Base-by-base conservation (phyloP, 225 moss, liverwort and hornwort species). In the Straminergon stramineum region DNA sequence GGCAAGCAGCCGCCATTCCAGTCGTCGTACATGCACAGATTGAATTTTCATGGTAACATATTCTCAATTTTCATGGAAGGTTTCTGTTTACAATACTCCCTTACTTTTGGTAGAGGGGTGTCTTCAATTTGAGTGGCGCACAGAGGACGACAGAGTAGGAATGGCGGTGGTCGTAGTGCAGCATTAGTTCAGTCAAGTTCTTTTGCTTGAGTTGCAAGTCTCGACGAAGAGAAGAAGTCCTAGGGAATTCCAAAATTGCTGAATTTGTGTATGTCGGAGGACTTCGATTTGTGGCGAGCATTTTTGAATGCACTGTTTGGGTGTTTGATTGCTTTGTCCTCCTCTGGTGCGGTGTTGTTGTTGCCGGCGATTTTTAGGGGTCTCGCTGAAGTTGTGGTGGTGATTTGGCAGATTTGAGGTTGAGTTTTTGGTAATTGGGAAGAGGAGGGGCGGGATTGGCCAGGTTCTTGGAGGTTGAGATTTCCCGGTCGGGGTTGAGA, bases 331-430 rank as follows among this genome's bases (percentile, higher is more conserved):
- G 45, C n/a, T 84, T 27, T 34, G 58, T 60, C 13, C 11, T 11
- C 45, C 55, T 75, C 41, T 80, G 79, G 80, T 80, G 62, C 39
- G 86, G 70, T 56, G 76, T 43, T 70, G 27, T 35, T 62, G 12
- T 30, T 73, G 4, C 12, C 62, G 24, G 39, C 24, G 52, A 60
- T 35, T 28, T 79, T 88, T 56, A 57, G 75, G 66, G 79, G 63
- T 57, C 13, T 84, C 24, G 35, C 71, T 85, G 88, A 85, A 56
- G 67, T 56, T 60, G 67, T 69, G 77, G 90, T 81, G 53, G 78
- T 24, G 15, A 48, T 91, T 90, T 86, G 84, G 84, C 85, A 92
- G 93, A 79, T 86, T 88, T 86, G 84, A 80, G 62, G 63, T 73
- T 83, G 79, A 51, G 78, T 58, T 87, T 81, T 51, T 28, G 79